Base-by-base conservation (phyloP, 2,329 filamentous ascomycete genomes). In the Scedosporium dehoogii region DNA sequence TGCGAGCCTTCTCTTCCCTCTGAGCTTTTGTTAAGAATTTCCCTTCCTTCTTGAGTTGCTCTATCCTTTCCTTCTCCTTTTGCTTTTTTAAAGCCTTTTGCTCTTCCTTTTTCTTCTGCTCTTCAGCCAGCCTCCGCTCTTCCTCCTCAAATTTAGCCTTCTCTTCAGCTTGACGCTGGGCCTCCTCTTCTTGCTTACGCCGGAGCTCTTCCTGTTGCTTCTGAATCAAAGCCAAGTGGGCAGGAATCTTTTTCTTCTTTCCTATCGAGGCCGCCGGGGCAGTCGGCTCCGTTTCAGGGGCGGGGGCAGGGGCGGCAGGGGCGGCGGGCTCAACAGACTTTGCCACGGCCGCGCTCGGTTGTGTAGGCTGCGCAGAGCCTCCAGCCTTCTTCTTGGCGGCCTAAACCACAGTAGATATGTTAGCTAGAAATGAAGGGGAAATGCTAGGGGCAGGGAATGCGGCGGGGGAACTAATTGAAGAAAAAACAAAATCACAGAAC, bases 211-310 rank as follows among this genome's bases (percentile, higher is more conserved):
- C 91, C 72, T 94, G 91, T 73, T 93, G 89, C 77, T 89, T 90
- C 77, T 93, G 90, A 38, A 96, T 78, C 55, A 87, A 79, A 58
- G 84, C 81, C 56, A 96, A 80, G 62, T 87, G 87, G 62, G 90
- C 80, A 12, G 90, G 89, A 18, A 97, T 69, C 79, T 97, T 99
- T 85, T 96, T 97, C 80, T 96, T 97, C 75, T 85, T 85, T 63
- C 78, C 79, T 55, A 85, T 87, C 29, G 82, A 78, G 44, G 78
- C 79, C 12, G 77, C 70, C 23, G 76, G 74, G 3, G 77, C 67
- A 4, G 5, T 75, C 2, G 70, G 67, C 9, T 72, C 64, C 0
- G 65, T 64, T 3, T 70, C 68, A 1, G 74, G 70, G 1, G 73
- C 69, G 16, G 77, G 29, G 29, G 5, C 68, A 1, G 48, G 48